phyloP scores from a whole-genome alignment of 441 rosid species.

The Gossypium trilobum region DNA sequence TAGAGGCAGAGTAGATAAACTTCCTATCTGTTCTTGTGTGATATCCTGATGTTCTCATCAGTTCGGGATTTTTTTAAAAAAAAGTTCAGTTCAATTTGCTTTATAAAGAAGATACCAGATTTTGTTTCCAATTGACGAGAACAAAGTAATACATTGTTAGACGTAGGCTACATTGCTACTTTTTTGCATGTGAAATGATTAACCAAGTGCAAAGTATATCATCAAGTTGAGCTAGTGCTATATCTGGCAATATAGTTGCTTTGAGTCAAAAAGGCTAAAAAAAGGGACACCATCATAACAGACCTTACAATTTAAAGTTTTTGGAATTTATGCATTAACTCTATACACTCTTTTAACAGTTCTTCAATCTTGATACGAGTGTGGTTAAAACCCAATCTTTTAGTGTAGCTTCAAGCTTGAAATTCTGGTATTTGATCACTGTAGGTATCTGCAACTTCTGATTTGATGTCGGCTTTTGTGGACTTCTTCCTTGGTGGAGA shows the following conservation, averaged over 20 bases:
- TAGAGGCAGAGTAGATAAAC: background rate
- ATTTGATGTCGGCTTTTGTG: slow-evolving; percentile 91
- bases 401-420: background rate
- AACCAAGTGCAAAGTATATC: background rate
- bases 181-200: background rate
- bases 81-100: background rate
- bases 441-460: slow-evolving; percentile 94
- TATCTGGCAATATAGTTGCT: background rate
- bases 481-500: slow-evolving; percentile 99
- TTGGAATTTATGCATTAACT: slow-evolving; percentile 7
- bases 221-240: background rate
- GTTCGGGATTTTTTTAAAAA: background rate
- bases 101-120: background rate
- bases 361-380: background rate
- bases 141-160: background rate
- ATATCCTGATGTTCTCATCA: background rate
- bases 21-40: background rate
- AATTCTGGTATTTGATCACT: slow-evolving; percentile 9
- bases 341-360: background rate
- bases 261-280: background rate
- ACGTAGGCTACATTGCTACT: background rate
- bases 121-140: background rate
- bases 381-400: background rate
- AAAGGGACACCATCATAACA: background rate
- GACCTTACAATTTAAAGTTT: background rate